Conservation (phyloP, 2,329 filamentous ascomycete species). For the Penicillium sclerotigenum region DNA sequence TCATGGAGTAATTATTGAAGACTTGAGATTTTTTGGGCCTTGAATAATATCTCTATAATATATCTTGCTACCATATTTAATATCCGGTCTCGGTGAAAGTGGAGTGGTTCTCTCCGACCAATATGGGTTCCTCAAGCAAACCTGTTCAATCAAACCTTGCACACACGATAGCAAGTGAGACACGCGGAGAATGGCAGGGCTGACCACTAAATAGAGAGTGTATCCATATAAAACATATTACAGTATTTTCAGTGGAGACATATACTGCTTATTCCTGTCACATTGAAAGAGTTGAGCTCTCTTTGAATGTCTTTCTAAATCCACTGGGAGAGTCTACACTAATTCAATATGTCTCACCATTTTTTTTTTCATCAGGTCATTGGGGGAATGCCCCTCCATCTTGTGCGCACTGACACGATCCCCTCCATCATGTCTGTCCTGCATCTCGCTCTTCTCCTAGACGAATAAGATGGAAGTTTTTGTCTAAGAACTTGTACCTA, state of each 20-base stretch:
- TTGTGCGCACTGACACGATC: not conserved
- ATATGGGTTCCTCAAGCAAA: not conserved
- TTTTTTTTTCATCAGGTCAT: not conserved
- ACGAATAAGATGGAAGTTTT: constrained; percentile 2
- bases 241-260: not conserved
- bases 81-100: not conserved
- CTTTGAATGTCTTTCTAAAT: not conserved
- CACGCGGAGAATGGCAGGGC: not conserved
- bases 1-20: not conserved
- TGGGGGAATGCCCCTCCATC: constrained; percentile 2
- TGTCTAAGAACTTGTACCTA: not conserved
- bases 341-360: constrained; percentile 1
- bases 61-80: not conserved
- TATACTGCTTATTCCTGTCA: not conserved
- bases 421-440: constrained; percentile 15
- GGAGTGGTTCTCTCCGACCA: not conserved
- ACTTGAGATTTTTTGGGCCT: not conserved
- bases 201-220: not conserved
- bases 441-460: not conserved
- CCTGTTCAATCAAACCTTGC: not conserved
- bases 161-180: not conserved
- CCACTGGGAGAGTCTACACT: not conserved
- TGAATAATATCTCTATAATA: too few species aligned
- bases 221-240: not conserved
- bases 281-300: not conserved